Evolutionary conservation across 768 basidiomycete genomes (phyloP).

Genomic region (Suillus variegatus): DNA sequence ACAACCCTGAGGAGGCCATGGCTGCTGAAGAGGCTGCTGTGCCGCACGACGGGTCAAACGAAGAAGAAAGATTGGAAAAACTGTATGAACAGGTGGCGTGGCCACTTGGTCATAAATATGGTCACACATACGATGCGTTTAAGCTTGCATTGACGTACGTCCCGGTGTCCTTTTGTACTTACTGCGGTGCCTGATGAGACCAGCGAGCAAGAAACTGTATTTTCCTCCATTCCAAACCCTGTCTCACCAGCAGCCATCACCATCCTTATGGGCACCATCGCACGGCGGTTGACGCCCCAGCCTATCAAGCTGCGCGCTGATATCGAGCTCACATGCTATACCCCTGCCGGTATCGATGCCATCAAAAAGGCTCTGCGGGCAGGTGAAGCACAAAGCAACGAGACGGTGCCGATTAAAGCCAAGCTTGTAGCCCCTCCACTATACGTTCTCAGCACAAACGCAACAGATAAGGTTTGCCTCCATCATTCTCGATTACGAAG

Average conservation of each 20-base stretch:
- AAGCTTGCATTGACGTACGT: conserved; percentile 91
- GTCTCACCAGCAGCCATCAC: conserved; percentile 57
- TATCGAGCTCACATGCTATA: conserved; percentile 96
- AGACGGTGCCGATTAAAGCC: conserved; percentile 94
- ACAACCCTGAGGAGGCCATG: conserved; percentile 45
- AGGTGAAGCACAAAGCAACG: conserved; percentile 85
- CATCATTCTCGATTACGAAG: background rate
- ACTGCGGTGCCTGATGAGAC: background rate
- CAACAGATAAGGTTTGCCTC: conserved; percentile 82
- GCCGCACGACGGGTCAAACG: conserved; percentile 44
- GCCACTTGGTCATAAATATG: conserved; percentile 91
- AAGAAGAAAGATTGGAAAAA: conserved; percentile 79
- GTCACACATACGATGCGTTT: conserved; percentile 97
- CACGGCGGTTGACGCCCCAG: conserved; percentile 93
- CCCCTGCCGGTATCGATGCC: conserved; percentile 93
- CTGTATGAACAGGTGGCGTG: conserved; percentile 91
- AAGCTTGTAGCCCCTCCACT: conserved; percentile 95
- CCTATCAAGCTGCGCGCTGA: conserved; percentile 99
- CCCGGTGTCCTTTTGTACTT: background rate
- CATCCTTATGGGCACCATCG: conserved; percentile 80
- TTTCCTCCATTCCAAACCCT: conserved; percentile 62
- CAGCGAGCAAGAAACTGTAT: conserved; percentile 81
- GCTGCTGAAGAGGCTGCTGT: conserved; percentile 40
- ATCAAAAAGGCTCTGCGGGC: conserved; percentile 90
- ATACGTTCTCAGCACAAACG: conserved; percentile 94